Evolutionary conservation across 805 yeast genomes (phyloP).

Genomic region (Maudiozyma saulgeensis): DNA sequence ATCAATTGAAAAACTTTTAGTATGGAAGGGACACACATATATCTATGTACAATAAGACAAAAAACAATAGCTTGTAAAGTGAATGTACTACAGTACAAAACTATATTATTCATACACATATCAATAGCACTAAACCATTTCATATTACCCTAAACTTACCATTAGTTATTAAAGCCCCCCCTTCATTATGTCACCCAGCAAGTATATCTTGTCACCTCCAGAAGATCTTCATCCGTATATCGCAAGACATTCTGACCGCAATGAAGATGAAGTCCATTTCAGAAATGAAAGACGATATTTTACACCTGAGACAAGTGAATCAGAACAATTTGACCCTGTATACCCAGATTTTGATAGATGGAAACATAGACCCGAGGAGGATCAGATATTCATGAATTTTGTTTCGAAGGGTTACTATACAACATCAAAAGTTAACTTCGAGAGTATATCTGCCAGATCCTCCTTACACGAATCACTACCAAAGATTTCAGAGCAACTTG

Average conservation of each 20-base stretch:
- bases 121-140: no score
- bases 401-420: conserved; percentile 28
- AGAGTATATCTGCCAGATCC: conserved; percentile 30
- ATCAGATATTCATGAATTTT: conserved; percentile 23
- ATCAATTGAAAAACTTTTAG: no score
- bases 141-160: no score
- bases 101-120: no score
- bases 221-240: conserved; percentile 27
- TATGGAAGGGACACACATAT: no score
- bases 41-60: neutral
- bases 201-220: conserved; percentile 26
- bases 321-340: conserved; percentile 4
- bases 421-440: conserved; percentile 28
- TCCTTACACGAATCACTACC: conserved; percentile 27
- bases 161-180: no score
- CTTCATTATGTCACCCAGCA: conserved; percentile 12
- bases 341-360: conserved; percentile 31
- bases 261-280: neutral
- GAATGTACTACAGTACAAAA: no score
- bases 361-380: conserved; percentile 26
- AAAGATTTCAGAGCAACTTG: conserved; percentile 22
- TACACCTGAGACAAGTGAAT: neutral
- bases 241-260: neutral
- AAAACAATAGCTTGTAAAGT: no score
- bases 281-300: neutral